Percentiles rank a stretch among this genome's conserved stretches.
These are phyloP conservation scores for Coemansia sp. DNA, from an alignment of 192 early-diverging fungal species.

Conservation along the genomic window DNA sequence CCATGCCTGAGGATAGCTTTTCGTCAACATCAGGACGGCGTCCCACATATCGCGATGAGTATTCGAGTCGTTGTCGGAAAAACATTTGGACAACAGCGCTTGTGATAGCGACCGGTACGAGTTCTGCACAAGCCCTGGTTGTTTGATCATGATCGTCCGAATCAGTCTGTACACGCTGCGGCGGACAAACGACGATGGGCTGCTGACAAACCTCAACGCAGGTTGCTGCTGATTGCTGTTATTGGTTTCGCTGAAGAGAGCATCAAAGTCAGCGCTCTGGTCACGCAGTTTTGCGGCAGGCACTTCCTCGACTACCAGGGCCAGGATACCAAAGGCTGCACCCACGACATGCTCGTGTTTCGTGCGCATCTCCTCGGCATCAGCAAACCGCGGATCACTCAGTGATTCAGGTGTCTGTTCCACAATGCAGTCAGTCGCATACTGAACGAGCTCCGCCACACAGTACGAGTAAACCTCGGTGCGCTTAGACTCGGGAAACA, in stretches of 20 bases:
- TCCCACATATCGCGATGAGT: constrained; percentile 87
- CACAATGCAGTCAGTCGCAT: constrained; percentile 66
- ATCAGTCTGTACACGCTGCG: constrained; percentile 44
- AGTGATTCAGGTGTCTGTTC: constrained; percentile 79
- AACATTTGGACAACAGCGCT: constrained; percentile 63
- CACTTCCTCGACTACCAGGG: constrained; percentile 36
- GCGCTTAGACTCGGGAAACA: constrained; percentile 79
- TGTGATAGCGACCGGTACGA: constrained; percentile 56
- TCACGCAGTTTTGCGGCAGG: constrained; percentile 15
- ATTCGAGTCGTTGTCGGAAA: constrained; percentile 71
- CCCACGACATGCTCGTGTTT: constrained; percentile 48
- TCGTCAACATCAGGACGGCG: constrained; percentile 75
- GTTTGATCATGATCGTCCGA: constrained; percentile 29
- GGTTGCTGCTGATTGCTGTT: constrained; percentile 2
- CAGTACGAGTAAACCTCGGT: constrained; percentile 78
- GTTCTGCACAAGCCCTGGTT: constrained; percentile 45
- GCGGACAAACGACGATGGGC: constrained; percentile 33
- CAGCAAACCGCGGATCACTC: constrained; percentile 58
- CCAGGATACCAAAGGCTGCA: constrained; percentile 40
- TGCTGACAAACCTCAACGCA: constrained; percentile 17
- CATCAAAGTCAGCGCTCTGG: constrained; percentile 40
- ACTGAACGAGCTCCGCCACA: constrained; percentile 70
- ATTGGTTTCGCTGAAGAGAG: constrained; percentile 10
- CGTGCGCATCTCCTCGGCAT: constrained; percentile 40
- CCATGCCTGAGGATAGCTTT: constrained; percentile 69